Evolutionary conservation across 768 basidiomycete species (phyloP).

Genomic region (Termitomyces sp.): DNA sequence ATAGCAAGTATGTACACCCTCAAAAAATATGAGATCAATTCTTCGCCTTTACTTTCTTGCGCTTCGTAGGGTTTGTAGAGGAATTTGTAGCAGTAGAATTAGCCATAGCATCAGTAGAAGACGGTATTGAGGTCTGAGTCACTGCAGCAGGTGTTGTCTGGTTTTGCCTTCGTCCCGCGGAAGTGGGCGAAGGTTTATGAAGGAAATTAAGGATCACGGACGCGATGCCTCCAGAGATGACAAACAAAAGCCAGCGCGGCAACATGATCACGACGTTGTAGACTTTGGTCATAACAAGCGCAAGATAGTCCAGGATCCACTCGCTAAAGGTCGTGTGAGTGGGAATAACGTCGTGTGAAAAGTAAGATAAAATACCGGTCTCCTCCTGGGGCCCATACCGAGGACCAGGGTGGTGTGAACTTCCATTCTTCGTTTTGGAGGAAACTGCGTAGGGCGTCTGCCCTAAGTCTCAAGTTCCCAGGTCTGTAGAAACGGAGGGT

Average conservation of each 20-base stretch:
- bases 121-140: not conserved
- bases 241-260: conserved; percentile 71
- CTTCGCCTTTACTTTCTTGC: conserved; percentile 12
- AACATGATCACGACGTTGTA: conserved; percentile 53
- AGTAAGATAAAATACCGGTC: conserved; percentile 42
- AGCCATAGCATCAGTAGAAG: not conserved
- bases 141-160: not conserved
- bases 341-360: not conserved
- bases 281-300: conserved; percentile 39
- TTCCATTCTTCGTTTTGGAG: conserved; percentile 63
- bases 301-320: conserved; percentile 60
- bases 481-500: conserved; percentile 80
- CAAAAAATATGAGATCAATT: not conserved
- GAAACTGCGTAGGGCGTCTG: conserved; percentile 62
- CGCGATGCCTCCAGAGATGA: conserved; percentile 61
- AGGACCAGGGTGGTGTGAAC: conserved; percentile 63
- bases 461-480: conserved; percentile 54
- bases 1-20: not conserved
- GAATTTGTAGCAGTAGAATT: conserved; percentile 6
- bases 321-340: conserved; percentile 42
- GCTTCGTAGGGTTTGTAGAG: conserved; percentile 10
- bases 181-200: conserved; percentile 34
- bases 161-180: not conserved
- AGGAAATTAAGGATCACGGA: conserved; percentile 66
- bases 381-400: conserved; percentile 73